Evolutionary conservation across 1,284 basidiomycete genomes (phyloP).

Genomic region (Boletellus dicymbophilus): DNA sequence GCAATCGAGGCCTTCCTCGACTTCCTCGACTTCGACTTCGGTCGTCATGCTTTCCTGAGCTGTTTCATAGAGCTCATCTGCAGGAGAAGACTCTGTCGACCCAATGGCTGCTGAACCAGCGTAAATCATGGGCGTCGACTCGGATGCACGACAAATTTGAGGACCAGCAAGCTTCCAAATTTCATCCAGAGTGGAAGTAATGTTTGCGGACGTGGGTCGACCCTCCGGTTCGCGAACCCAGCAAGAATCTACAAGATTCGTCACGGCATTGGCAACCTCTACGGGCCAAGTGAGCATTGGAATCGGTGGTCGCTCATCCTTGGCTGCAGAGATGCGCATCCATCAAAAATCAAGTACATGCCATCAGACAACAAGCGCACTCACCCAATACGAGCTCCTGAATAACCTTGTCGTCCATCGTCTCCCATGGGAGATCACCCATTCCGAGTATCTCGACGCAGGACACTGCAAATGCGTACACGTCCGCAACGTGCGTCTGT

Average conservation of each 20-base stretch:
- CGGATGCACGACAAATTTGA: background rate
- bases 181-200: constrained; percentile 43
- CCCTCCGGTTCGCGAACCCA: constrained; percentile 49
- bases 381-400: constrained; percentile 61
- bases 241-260: constrained; percentile 46
- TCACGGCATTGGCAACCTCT: constrained; percentile 21
- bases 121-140: background rate
- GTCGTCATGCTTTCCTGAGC: constrained; percentile 27
- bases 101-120: background rate
- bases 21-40: constrained; percentile 9
- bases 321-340: constrained; percentile 39
- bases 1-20: constrained; percentile 3
- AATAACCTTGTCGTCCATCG: constrained; percentile 59
- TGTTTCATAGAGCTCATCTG: constrained; percentile 28
- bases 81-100: constrained; percentile 21
- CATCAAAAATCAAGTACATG: background rate
- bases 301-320: constrained; percentile 54
- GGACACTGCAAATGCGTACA: constrained; percentile 74
- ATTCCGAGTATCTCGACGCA: constrained; percentile 70
- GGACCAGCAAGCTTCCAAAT: constrained; percentile 18
- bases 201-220: constrained; percentile 50
- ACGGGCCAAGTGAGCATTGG: constrained; percentile 35
- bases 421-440: constrained; percentile 63
- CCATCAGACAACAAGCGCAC: constrained; percentile 15
- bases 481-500: constrained; percentile 67